These are phyloP conservation scores for Uronychia setigera DNA, from an alignment of 73 alveolate species.

Conservation along the genomic window DNA sequence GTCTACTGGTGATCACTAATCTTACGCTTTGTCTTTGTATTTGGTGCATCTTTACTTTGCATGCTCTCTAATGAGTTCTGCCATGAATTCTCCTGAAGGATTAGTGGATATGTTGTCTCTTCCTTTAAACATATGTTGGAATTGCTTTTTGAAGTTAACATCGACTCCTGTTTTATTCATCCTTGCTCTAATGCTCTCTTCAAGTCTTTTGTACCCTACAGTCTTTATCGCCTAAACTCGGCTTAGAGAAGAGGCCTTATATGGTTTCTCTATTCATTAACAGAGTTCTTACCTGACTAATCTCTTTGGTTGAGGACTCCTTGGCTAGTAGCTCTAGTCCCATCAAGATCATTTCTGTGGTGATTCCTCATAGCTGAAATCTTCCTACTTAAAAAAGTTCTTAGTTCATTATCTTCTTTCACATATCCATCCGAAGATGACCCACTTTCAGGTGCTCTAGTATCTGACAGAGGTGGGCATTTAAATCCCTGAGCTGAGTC, in stretches of 20 bases:
- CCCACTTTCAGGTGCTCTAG: not conserved
- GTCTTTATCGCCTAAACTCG: slow-evolving; percentile 36
- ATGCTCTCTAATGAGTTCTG: not conserved
- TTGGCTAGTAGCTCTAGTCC: not conserved
- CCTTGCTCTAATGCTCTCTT: slow-evolving; percentile 37
- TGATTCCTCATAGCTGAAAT: not conserved
- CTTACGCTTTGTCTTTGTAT: not conserved
- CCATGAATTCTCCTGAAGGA: not conserved
- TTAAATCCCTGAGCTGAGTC: not conserved
- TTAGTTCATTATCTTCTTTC: not conserved
- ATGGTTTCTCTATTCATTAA: slow-evolving; percentile 2
- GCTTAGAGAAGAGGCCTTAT: slow-evolving; percentile 44
- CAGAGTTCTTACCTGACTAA: not conserved
- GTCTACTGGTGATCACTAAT: not conserved
- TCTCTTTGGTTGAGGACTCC: not conserved
- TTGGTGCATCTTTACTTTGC: not conserved
- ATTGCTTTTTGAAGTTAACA: slow-evolving; percentile 20
- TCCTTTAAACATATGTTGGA: slow-evolving; percentile 10
- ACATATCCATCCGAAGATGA: not conserved
- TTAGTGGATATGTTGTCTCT: not conserved
- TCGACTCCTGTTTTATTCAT: slow-evolving; percentile 55
- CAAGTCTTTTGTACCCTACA: slow-evolving; percentile 42
- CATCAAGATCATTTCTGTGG: not conserved
- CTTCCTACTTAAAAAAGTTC: slow-evolving; percentile 15
- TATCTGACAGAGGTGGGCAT: not conserved